phyloP scores from a whole-genome alignment of 495 filamentous ascomycete species.

The Xylaria scruposa region DNA sequence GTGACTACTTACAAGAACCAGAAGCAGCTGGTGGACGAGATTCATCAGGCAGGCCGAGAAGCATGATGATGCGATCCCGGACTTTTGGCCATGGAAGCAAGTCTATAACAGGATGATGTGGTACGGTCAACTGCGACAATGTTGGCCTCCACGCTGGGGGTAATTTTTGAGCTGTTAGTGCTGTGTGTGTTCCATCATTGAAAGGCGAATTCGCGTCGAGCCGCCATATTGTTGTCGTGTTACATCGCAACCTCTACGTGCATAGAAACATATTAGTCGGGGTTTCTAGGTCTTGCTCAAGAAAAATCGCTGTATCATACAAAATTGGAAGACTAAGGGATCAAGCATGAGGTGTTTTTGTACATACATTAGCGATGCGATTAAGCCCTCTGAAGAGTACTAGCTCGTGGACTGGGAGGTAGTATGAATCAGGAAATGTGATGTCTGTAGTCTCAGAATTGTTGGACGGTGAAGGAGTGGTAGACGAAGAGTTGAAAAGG shows the following conservation, averaged over 20 bases:
- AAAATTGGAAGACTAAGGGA: neutral
- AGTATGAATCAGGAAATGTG: conserved; percentile 40
- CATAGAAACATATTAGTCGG: neutral
- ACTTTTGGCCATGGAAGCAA: conserved; percentile 56
- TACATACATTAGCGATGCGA: conserved; percentile 32
- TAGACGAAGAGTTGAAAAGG: conserved; percentile 11
- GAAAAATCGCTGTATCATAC: neutral
- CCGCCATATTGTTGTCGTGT: conserved; percentile 27
- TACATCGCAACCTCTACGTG: conserved; percentile 32
- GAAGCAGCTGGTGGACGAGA: conserved; percentile 46
- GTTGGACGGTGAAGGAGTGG: neutral
- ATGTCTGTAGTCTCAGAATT: neutral
- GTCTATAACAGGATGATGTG: conserved; percentile 59
- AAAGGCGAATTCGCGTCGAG: conserved; percentile 31
- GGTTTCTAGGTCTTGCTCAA: neutral
- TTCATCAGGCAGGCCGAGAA: conserved; percentile 47
- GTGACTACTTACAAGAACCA: conserved; percentile 34
- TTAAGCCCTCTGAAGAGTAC: conserved; percentile 34
- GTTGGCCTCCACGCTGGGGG: conserved; percentile 40
- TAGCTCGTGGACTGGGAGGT: conserved; percentile 39
- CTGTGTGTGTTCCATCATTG: conserved; percentile 27
- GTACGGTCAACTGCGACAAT: conserved; percentile 36
- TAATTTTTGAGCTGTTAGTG: conserved; percentile 27
- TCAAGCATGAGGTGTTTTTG: neutral
- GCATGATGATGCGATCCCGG: conserved; percentile 50